Base-by-base conservation (phyloP, 2,329 filamentous ascomycete genomes). In the Sclerotinia sclerotiorum region DNA sequence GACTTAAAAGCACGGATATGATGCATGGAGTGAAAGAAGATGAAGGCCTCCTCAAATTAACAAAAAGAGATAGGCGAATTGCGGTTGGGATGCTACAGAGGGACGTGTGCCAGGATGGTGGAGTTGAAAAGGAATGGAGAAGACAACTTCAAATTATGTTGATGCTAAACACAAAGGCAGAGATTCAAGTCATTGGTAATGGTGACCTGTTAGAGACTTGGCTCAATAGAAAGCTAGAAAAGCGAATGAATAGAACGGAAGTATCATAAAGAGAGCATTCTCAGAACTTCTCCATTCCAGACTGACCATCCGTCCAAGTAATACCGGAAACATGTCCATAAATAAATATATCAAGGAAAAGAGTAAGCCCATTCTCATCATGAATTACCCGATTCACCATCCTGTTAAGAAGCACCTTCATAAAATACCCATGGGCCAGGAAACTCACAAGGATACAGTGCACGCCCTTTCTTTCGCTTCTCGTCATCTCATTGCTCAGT, bases 121-220 rank as follows among this genome's bases (percentile, higher is more conserved):
- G 7, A 51, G 79, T 15, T 70, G 79, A 81, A 2, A 65, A 72
- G 0, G 79, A 81, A 8, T 79, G 86, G 70, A 79, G 79, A 42
- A 78, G 78, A 3, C 89, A 93, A 73, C 73, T 94, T 21, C 91
- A 93, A 74, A 73, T 83, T 0, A 93, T 94, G 90, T 79, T 94
- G 27, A 84, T 91, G 80, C 80, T 94, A 63, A 90, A 90, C 65
- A 74, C 88, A 60, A 95, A 94, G 75, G 90, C 89, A 0, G 92
- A 95, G 76, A 91, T 94, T 63, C 90, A 95, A 74, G 84, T 88
- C 24, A 78, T 92, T 8, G 88, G 91, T 67, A 81, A 72, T 54
- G 70, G 72, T 4, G 71, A 71, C 11, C 69, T 48, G 24, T 67
- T 78, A 49, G 71, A 70, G 17, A 24, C 54, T 11, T 78, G 77